Percentiles rank a stretch among this genome's conserved stretches.
Conservation (phyloP, 2,329 filamentous ascomycete species). For the Pseudogymnoascus sp. region DNA sequence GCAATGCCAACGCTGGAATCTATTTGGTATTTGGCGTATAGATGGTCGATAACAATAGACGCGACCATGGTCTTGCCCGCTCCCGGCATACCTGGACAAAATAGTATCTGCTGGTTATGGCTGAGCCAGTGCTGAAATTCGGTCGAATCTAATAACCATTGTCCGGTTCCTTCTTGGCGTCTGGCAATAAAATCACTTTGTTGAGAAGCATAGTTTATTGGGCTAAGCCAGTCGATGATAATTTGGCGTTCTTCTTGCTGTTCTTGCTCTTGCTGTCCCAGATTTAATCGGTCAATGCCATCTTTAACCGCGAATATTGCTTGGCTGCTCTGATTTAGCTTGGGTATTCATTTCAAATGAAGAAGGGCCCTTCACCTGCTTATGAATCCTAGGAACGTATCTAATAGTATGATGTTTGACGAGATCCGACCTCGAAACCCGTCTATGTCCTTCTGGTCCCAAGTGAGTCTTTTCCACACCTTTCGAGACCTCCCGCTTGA, state of each 20-base stretch:
- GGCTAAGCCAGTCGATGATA: constrained; percentile 32
- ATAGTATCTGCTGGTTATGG: constrained; percentile 4
- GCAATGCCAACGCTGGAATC: constrained; percentile 22
- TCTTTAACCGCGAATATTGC: not conserved
- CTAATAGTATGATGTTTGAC: constrained; percentile 24
- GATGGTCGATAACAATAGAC: constrained; percentile 13
- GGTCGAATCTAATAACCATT: constrained; percentile 14
- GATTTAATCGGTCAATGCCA: constrained; percentile 6
- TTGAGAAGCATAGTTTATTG: constrained; percentile 30
- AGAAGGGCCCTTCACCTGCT: not conserved
- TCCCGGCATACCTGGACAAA: constrained; percentile 21
- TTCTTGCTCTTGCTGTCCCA: constrained; percentile 19
- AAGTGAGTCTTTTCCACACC: constrained; percentile 25
- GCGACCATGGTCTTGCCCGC: constrained; percentile 15
- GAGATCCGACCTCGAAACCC: constrained; percentile 21
- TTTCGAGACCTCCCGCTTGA: constrained; percentile 14
- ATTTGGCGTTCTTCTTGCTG: not conserved
- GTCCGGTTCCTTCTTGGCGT: constrained; percentile 27
- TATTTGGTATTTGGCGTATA: not conserved
- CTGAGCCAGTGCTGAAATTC: constrained; percentile 13
- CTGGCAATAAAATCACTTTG: constrained; percentile 34
- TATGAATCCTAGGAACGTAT: constrained; percentile 11
- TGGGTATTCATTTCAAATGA: not conserved
- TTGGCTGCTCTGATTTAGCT: not conserved
- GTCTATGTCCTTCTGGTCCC: constrained; percentile 22